Base-by-base conservation (phyloP, 495 filamentous ascomycete species). In the Lasiosphaeria hispida region DNA sequence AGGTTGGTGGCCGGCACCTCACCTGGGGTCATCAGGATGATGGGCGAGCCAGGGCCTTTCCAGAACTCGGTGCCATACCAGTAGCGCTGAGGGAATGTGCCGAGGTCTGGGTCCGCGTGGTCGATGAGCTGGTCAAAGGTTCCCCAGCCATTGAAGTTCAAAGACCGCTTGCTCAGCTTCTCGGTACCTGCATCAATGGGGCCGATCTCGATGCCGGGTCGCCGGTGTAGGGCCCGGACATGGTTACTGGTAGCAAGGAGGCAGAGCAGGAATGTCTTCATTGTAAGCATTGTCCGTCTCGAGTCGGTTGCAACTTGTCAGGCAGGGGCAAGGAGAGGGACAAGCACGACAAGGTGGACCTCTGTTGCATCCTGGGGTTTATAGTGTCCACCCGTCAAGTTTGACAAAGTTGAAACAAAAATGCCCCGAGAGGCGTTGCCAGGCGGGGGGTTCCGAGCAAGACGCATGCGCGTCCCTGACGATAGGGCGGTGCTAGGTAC, bases 1-100 rank as follows among this genome's bases (percentile, higher is more conserved):
- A 83, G 87, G 6, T 63, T 67, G 23, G 74, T 71, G 13, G 77
- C 84, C 17, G 71, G 66, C 59, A 72, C 69, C 65, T 88, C 85
- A 58, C 85, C 85, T 3, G 85, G 84, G 0, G 77, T 82, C 51
- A 48, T 51, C 18, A 86, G 62, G 23, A 85, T 73, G 43, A 72
- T 56, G 42, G 69, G 69, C 14, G 65, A 67, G 15, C 69, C 69
- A 7, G 67, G 65, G 6, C 69, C 69, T 18, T 58, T 59, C 62
- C 63, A 72, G 63, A 51, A 63, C 54, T 70, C 61, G 38, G 58
- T 48, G 47, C 68, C 58, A 15, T 65, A 72, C 69, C 69, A 72
- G 61, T 62, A 70, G 14, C 68, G 61, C 55, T 72, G 69, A 52
- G 58, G 57, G 65, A 72, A 72, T 30, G 68, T 72, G 53, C 69